Percentiles rank a stretch among this genome's conserved stretches.
phyloP scores from a whole-genome alignment of 768 basidiomycete species.

The Hygrocybe coccinea region DNA sequence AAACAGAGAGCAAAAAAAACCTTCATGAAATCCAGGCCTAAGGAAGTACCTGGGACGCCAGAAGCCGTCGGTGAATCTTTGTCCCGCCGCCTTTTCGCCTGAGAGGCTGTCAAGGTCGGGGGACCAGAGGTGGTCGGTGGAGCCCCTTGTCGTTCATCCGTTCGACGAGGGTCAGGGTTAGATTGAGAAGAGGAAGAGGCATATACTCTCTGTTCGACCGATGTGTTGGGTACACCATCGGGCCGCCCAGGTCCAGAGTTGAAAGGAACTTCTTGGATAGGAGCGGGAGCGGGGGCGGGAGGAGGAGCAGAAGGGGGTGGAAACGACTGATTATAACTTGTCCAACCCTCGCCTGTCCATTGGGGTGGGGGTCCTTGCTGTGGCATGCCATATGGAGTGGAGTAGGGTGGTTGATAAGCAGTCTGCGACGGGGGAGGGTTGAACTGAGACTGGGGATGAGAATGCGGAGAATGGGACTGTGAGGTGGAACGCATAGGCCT shows the following conservation, averaged over 20 bases:
- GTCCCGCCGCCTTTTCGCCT: slow-evolving; percentile 5
- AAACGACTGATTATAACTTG: slow-evolving; percentile 1
- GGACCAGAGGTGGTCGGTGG: neutral
- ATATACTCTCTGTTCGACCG: slow-evolving; percentile 4
- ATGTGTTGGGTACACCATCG: neutral
- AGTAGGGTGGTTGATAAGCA: slow-evolving; percentile 4
- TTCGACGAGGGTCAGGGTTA: slow-evolving; percentile 6
- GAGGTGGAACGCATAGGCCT: slow-evolving; percentile 10
- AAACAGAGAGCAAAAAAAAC: neutral
- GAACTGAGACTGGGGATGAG: slow-evolving; percentile 9
- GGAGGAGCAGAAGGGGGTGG: slow-evolving; percentile 5
- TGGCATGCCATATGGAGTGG: slow-evolving; percentile 7
- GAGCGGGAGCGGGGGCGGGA: neutral
- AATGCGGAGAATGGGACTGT: slow-evolving; percentile 10
- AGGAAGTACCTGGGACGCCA: neutral
- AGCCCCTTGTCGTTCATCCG: neutral
- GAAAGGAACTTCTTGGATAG: slow-evolving; percentile 7
- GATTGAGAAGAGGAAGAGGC: neutral
- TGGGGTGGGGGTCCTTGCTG: slow-evolving; percentile 7
- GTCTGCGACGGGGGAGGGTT: slow-evolving; percentile 1
- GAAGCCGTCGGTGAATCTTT: slow-evolving; percentile 4
- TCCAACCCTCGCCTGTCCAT: slow-evolving; percentile 1
- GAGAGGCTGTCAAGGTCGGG: neutral
- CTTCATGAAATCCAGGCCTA: slow-evolving; percentile 13
- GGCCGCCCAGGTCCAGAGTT: slow-evolving; percentile 11